Conservation (phyloP, 2,329 filamentous ascomycete species). For the Fusarium haematococcum region DNA sequence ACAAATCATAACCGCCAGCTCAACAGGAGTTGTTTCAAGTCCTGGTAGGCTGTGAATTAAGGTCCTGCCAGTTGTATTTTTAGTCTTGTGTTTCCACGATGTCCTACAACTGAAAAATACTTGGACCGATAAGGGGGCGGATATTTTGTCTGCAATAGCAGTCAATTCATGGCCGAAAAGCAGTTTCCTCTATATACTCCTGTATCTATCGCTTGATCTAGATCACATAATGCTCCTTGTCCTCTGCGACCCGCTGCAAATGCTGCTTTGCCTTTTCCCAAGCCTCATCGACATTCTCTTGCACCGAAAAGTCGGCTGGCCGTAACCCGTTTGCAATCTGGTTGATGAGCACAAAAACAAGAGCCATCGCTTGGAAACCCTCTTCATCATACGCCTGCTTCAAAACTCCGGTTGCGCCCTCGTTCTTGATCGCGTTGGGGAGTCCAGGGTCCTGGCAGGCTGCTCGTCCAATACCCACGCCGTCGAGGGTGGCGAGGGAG, state of each 20-base stretch:
- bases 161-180: background rate
- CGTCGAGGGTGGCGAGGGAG: conserved; percentile 23
- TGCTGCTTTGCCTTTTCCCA: conserved; percentile 22
- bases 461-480: conserved; percentile 18
- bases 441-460: conserved; percentile 22
- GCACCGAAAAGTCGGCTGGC: conserved; percentile 19
- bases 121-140: background rate
- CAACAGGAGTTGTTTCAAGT: background rate
- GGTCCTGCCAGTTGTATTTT: background rate
- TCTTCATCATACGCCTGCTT: conserved; percentile 20
- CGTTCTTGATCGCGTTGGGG: conserved; percentile 13
- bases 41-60: background rate
- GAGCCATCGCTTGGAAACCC: conserved; percentile 6
- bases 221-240: conserved; percentile 9
- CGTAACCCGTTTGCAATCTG: conserved; percentile 25
- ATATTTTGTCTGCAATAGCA: background rate
- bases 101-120: background rate
- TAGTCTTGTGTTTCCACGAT: background rate
- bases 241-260: conserved; percentile 4
- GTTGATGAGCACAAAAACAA: conserved; percentile 16
- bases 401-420: background rate
- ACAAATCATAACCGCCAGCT: background rate
- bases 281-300: conserved; percentile 23
- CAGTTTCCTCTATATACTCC: background rate
- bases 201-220: background rate